Evolutionary conservation across 306 rosid species (phyloP).

Genomic region (Sechiopsis laciniata): DNA sequence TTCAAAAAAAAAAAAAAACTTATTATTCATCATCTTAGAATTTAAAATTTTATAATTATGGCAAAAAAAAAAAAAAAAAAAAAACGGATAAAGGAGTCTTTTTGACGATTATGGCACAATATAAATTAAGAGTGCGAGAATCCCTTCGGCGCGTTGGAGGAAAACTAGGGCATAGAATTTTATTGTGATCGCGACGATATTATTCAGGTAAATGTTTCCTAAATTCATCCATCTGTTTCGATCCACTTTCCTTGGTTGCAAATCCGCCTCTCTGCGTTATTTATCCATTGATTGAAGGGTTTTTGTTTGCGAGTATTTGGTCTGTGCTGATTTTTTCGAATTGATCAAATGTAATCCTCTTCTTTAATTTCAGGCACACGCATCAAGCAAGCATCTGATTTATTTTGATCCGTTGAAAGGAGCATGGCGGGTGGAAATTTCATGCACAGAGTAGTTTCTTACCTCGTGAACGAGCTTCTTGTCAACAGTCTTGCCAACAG

Average conservation of each 20-base stretch:
- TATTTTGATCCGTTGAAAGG: background rate
- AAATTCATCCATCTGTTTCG: slow-evolving; percentile 5
- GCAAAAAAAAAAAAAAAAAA: too few species aligned
- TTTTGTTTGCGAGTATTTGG: background rate
- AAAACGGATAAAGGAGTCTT: too few species aligned
- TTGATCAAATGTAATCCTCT: background rate
- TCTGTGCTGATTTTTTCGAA: too few species aligned
- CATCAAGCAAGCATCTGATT: slow-evolving; percentile 1
- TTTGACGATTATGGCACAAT: too few species aligned
- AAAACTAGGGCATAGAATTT: background rate
- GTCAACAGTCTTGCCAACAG: slow-evolving; percentile 52
- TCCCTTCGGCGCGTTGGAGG: background rate
- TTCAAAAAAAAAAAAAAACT: too few species aligned
- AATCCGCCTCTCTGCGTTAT: too few species aligned
- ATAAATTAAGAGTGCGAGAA: too few species aligned
- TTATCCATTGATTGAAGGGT: background rate
- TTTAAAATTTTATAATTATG: too few species aligned
- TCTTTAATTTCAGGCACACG: background rate
- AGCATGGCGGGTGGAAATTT: slow-evolving; percentile 55
- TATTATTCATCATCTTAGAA: too few species aligned
- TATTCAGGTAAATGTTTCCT: background rate
- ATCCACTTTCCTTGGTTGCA: background rate
- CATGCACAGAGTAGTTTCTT: slow-evolving; percentile 43
- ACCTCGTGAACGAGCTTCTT: slow-evolving; percentile 46
- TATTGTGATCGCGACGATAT: background rate